Conservation (phyloP, 2,329 filamentous ascomycete species). For the Trichophyton benhamiae region DNA sequence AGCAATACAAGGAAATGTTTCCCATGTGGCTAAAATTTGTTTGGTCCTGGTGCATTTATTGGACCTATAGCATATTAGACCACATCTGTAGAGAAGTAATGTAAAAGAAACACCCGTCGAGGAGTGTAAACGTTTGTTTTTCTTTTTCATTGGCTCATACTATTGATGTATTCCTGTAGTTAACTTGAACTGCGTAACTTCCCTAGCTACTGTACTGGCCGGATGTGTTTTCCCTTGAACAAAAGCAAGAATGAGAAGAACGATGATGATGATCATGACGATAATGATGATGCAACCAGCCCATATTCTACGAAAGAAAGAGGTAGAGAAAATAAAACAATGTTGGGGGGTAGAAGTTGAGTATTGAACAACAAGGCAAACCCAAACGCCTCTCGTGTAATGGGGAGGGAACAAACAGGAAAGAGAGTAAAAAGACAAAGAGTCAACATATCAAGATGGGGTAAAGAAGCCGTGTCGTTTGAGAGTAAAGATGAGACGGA, state of each 20-base stretch:
- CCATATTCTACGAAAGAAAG: neutral
- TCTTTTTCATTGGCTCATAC: neutral
- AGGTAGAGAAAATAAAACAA: neutral
- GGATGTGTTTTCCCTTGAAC: neutral
- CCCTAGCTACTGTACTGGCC: neutral
- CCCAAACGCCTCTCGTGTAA: neutral
- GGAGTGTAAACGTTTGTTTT: neutral
- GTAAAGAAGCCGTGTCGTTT: neutral
- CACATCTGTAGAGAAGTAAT: neutral
- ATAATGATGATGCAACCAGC: neutral
- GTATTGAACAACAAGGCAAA: too few relatives aligned
- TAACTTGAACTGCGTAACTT: neutral
- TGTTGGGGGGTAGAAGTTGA: neutral
- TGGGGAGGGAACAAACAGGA: neutral
- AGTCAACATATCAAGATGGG: neutral
- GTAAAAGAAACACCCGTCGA: neutral
- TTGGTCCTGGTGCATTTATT: neutral
- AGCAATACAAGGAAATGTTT: neutral
- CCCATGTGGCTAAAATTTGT: constrained; percentile 2
- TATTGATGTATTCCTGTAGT: neutral
- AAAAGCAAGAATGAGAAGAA: neutral
- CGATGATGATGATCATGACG: too few relatives aligned
- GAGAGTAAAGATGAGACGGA: neutral
- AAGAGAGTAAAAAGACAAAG: neutral
- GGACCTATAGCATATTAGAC: constrained; percentile 4